Conservation (phyloP, 495 filamentous ascomycete genomes). For the Clohesyomyces aquaticus region DNA sequence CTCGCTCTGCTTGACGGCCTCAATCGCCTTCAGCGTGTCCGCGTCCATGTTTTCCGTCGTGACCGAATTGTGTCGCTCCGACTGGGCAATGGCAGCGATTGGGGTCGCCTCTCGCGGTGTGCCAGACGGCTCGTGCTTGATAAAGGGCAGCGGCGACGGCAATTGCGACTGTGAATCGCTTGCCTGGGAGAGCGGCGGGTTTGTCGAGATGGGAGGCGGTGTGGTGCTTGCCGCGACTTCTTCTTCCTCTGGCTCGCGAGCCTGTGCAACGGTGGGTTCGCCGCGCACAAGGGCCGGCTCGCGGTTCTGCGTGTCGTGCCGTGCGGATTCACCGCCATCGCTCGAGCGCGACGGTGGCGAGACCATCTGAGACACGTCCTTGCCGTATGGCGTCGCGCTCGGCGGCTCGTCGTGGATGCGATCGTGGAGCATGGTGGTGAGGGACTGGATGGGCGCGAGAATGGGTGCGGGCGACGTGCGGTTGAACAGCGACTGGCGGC, state of each 20-base stretch:
- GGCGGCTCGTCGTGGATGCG: constrained; percentile 22
- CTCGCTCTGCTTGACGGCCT: constrained; percentile 44
- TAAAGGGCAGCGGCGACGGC: constrained; percentile 34
- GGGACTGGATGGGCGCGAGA: constrained; percentile 44
- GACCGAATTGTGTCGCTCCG: constrained; percentile 27
- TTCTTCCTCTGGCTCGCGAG: constrained; percentile 21
- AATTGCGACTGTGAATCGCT: constrained; percentile 16
- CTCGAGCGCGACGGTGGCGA: constrained; percentile 20
- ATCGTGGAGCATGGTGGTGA: constrained; percentile 17
- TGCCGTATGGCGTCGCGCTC: constrained; percentile 13
- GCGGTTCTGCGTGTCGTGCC: constrained; percentile 30
- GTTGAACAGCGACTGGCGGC: constrained; percentile 39
- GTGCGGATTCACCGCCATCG: constrained; percentile 10
- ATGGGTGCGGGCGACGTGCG: constrained; percentile 35
- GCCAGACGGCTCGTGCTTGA: constrained; percentile 45
- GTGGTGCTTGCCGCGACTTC: background rate
- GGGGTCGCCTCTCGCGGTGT: constrained; percentile 46
- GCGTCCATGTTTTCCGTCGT: constrained; percentile 15
- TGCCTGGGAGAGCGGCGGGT: constrained; percentile 9
- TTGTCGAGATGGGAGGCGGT: constrained; percentile 26
- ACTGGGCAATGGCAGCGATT: constrained; percentile 9
- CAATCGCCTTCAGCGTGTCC: constrained; percentile 44
- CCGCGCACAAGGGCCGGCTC: constrained; percentile 34
- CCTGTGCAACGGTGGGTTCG: constrained; percentile 38
- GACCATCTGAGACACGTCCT: constrained; percentile 33